A percentile compares a stretch with the other conserved stretches of the same genome.
Evolutionary conservation across 768 basidiomycete genomes (phyloP).

Genomic region (Lentinus brumalis): DNA sequence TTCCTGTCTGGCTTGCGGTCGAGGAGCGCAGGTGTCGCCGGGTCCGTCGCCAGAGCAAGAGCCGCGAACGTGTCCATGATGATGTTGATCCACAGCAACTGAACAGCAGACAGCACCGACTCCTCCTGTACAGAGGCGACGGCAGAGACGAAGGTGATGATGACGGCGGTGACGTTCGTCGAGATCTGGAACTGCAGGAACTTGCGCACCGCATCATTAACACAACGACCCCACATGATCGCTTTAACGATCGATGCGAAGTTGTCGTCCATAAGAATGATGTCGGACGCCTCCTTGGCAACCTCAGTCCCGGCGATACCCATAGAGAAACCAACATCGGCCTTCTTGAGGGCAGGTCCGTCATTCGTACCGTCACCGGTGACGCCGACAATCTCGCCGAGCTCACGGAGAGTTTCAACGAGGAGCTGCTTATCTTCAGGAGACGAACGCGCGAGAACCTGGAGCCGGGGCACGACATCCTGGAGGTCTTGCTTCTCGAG

Average conservation of each 20-base stretch:
- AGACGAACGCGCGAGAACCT: conserved; percentile 95
- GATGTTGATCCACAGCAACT: conserved; percentile 97
- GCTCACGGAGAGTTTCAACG: conserved; percentile 81
- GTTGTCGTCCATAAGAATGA: conserved; percentile 98
- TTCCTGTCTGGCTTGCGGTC: conserved; percentile 91
- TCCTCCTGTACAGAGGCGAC: conserved; percentile 74
- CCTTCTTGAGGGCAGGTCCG: conserved; percentile 93
- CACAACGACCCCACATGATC: conserved; percentile 99
- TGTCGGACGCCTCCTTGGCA: conserved; percentile 98
- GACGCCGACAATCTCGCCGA: conserved; percentile 92
- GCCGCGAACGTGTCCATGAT: conserved; percentile 99
- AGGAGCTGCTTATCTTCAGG: conserved; percentile 96
- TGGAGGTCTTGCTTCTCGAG: conserved; percentile 70
- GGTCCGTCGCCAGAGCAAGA: conserved; percentile 95
- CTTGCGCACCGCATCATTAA: conserved; percentile 97
- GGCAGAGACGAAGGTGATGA: conserved; percentile 91
- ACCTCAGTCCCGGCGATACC: conserved; percentile 97
- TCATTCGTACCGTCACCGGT: conserved; percentile 99
- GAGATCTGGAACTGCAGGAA: conserved; percentile 96
- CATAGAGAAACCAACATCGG: conserved; percentile 97
- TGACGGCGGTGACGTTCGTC: conserved; percentile 93
- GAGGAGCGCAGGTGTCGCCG: conserved; percentile 77
- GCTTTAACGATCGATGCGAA: conserved; percentile 96
- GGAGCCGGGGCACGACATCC: conserved; percentile 87
- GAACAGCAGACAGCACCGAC: conserved; percentile 93